A percentile compares a stretch with the other conserved stretches of the same genome.
Conservation (phyloP, 305 asterid species). For the Fraxinus ornus region DNA sequence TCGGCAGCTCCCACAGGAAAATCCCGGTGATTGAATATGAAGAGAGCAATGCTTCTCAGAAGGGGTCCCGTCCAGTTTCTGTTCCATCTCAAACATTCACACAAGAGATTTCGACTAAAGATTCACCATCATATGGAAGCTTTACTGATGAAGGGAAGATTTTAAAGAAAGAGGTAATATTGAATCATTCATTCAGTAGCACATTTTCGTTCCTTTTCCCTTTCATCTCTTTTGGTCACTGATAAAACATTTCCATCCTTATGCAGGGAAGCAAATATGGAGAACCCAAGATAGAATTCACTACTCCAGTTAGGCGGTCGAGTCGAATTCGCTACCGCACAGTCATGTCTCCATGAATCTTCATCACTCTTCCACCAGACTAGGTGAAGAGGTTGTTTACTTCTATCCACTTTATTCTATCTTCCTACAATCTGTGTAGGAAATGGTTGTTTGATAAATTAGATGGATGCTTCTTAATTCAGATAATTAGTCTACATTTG, state of each 20-base stretch:
- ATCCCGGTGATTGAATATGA: conserved; percentile 25
- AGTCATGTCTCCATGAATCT: conserved; percentile 43
- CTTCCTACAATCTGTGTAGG: neutral
- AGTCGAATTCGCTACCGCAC: conserved; percentile 57
- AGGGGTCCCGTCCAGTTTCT: conserved; percentile 16
- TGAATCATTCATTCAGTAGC: neutral
- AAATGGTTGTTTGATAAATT: neutral
- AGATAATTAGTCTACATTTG: neutral
- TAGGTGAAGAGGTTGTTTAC: conserved; percentile 1
- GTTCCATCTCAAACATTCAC: conserved; percentile 21
- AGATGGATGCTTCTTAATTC: neutral
- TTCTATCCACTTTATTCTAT: neutral
- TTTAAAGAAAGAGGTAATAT: conserved; percentile 49
- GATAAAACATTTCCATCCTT: neutral
- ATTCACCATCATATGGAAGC: conserved; percentile 45
- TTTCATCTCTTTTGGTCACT: neutral
- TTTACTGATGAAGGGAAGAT: conserved; percentile 41
- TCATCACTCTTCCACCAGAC: conserved; percentile 3
- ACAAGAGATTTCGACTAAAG: conserved; percentile 21
- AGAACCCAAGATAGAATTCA: conserved; percentile 29
- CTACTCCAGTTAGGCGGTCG: conserved; percentile 77
- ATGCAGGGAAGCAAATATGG: conserved; percentile 46
- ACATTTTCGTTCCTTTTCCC: neutral
- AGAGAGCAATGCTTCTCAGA: conserved; percentile 25
- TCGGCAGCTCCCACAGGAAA: conserved; percentile 29